Base-by-base conservation (phyloP, 805 yeast genomes). In the Candida patagonica region DNA sequence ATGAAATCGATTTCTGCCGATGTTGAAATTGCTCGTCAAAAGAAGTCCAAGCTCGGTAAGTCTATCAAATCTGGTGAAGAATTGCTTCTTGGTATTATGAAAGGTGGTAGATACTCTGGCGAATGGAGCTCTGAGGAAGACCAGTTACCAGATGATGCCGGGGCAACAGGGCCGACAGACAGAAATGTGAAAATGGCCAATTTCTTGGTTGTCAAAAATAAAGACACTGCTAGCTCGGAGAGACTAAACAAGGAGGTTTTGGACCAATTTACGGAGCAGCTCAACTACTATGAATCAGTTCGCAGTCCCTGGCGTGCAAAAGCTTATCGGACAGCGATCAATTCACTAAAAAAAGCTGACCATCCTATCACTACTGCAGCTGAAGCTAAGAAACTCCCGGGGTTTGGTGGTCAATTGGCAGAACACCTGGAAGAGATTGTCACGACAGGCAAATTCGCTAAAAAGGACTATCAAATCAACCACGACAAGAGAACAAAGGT, bases 291-390 rank as follows among this genome's bases (percentile, higher is more conserved):
- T 26, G 47, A 53, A 32, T 42, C 52, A 3, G 46, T 48, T 26
- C 66, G 68, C 2, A 67, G 67, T 17, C 53, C 51, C 20, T 70
- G 59, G 49, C 58, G 65, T 34, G 62, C 59, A 4, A 54, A 55
- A 27, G 65, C 70, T 9, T 75, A 74, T 44, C 54, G 62, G 17
- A 59, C 58, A 15, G 79, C 79, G 0, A 59, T 71, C 21, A 54
- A 58, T 2, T 52, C 68, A 0, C 45, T 62, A 17, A 54, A 58
- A 29, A 50, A 55, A 0, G 35, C 48, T 5, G 43, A 49, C 3
- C 44, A 41, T 4, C 60, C 58, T 1, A 55, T 75, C 4, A 50
- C 40, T 1, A 59, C 64, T 1, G 60, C 57, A 0, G 44, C 51
- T 2, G 66, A 73, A 30, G 74, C 76, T 1, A 35, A 44, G 10